Evolutionary conservation across 129 eudicot species (phyloP), one percentile per base, ranked within the genome.

Genomic region (Chrysanthemum makinoi): DNA sequence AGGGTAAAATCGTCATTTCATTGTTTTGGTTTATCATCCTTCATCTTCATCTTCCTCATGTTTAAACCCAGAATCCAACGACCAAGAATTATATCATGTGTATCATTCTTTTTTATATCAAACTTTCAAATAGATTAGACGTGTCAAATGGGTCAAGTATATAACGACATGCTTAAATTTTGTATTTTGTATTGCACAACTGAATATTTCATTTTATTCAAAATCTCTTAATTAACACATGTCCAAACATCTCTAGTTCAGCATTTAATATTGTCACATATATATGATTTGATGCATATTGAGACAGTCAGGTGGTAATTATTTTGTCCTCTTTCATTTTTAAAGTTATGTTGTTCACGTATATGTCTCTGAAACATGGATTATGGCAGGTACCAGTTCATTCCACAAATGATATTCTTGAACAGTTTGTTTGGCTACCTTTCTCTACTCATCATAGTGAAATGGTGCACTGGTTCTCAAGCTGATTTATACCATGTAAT

Each of bases 401-500:
- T 91, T 67, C 97, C 97, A 46, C 95, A 91, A 85, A 85, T 91
- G 85, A 91, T 91, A 69, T 91, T 91, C 69, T 71, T 91, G 48
- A 91, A 91, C 80, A 78, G 96, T 81, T 76, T 91, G 61, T 91
- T 91, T 43, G 97, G 97, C 66, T 91, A 91, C 83, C 97, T 88
- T 73, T 86, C 97, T 15, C 86, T 91, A 55, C 96, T 91, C 80
- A 86, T 91, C 43, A 80, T 91, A 70, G 81, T 91, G 24, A 91
- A 91, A 80, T 90, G 97, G 97, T 87, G 95, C 79, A 85, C 83
- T 10, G 95, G 97, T 49, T 90, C 97, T 10, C 74, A 90, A 87
- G 97, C 91, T 83, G 97, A 90, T 80, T 77, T 90, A 15, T 90
- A 90, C 79, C 97, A 90, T 77, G 78, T 88, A 73, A 80, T 91